A percentile compares a stretch with the other conserved stretches of the same genome.
These are phyloP conservation scores for Seminavis robusta DNA, from an alignment of 108 stramenopile genomes.

Conservation along the genomic window DNA sequence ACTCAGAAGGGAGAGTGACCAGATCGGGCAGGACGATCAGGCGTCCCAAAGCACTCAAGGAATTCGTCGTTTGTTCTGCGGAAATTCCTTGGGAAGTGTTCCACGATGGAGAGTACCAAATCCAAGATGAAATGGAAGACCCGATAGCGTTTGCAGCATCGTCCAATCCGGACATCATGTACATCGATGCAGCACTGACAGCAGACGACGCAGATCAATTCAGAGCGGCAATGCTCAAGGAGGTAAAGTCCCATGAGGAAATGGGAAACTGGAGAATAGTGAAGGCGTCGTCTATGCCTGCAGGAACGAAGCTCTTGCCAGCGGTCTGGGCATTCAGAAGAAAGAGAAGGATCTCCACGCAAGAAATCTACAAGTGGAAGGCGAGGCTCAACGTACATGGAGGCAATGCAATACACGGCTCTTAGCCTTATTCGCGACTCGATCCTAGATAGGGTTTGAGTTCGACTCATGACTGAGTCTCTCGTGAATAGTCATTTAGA, in stretches of 20 bases:
- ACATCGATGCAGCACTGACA: conserved; percentile 14
- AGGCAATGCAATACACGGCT: conserved; percentile 11
- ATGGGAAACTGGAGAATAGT: conserved; percentile 8
- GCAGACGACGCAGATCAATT: conserved; percentile 20
- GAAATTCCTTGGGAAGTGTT: too few relatives aligned
- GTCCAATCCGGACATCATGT: conserved; percentile 18
- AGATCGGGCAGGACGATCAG: too few relatives aligned
- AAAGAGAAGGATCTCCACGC: conserved; percentile 36
- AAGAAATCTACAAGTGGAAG: conserved; percentile 24
- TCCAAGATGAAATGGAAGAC: too few relatives aligned
- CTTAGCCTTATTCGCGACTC: too few relatives aligned
- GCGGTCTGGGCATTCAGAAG: conserved; percentile 49
- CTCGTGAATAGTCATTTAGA: too few relatives aligned
- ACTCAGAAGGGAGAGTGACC: too few relatives aligned
- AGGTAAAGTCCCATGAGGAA: conserved; percentile 7
- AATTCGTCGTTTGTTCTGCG: too few relatives aligned
- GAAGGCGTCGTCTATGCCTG: conserved; percentile 10
- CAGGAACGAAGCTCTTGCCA: conserved; percentile 25
- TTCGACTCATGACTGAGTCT: too few relatives aligned
- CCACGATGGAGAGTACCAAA: too few relatives aligned
- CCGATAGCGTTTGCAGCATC: conserved; percentile 3
- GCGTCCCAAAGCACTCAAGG: too few relatives aligned
- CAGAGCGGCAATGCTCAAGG: conserved; percentile 19
- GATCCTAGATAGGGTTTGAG: too few relatives aligned
- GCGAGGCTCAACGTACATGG: conserved; percentile 32